Base-by-base conservation (phyloP, 2,329 filamentous ascomycete species). In the Colletotrichum eremochloae region DNA sequence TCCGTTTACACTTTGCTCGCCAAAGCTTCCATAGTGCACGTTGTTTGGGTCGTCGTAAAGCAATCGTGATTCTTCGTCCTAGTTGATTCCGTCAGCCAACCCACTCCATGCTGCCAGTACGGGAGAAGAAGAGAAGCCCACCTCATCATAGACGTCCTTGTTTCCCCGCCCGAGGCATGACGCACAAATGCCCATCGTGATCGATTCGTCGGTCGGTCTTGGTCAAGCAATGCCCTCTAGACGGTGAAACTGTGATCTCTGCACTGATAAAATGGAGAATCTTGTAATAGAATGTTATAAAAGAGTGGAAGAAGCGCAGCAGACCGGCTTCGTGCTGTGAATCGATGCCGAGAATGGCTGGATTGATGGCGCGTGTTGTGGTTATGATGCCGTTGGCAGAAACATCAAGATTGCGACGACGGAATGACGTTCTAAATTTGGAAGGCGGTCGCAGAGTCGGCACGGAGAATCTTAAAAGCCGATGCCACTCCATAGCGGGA, bases 11-110 rank as follows among this genome's bases (percentile, higher is more conserved):
- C 84, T 84, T 67, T 87, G 84, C 53, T 92, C 88, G 68, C 85
- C 86, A 75, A 92, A 91, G 79, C 89, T 91, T 60, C 89, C 89
- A 74, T 92, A 92, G 68, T 90, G 86, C 76, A 88, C 82, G 69
- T 84, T 84, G 76, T 88, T 88, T 46, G 86, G 83, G 69, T 92
- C 90, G 74, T 91, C 89, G 78, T 90, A 90, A 36, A 92, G 84
- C 29, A 90, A 83, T 48, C 89, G 84, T 20, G 86, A 86, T 74
- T 89, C 87, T 65, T 90, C 88, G 74, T 88, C 86, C 87, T 90
- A 75, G n/a, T 33, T 1, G 15, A 12, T 24, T 33, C 56, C 29
- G 38, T 72, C 48, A 72, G 60, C 60, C 40, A 42, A 60, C 53
- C 46, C 55, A 57, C 62, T 20, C 48, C 48, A 57, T 55, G 33